A percentile compares a stretch with the other conserved stretches of the same genome.
Conservation (phyloP, 2,329 filamentous ascomycete species). For the Phaeophleospora eucalypticola region DNA sequence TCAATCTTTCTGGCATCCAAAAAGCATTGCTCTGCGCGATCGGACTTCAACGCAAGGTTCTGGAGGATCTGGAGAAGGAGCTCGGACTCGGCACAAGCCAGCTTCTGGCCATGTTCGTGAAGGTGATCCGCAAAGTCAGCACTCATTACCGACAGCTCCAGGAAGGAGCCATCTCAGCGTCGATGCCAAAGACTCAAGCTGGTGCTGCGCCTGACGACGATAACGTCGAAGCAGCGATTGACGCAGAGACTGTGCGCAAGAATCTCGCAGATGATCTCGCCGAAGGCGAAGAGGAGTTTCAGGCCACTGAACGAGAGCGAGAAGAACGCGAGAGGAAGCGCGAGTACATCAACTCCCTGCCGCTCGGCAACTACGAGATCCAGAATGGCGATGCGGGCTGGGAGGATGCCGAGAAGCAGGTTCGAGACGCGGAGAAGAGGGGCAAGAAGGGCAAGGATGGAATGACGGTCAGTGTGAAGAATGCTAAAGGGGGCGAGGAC, state of each 20-base stretch:
- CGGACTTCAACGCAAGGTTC: slow-evolving; percentile 82
- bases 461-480: slow-evolving; percentile 66
- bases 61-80: slow-evolving; percentile 77
- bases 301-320: slow-evolving; percentile 40
- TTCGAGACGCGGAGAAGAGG: slow-evolving; percentile 48
- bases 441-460: slow-evolving; percentile 45
- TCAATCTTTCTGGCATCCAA: slow-evolving; percentile 78
- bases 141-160: slow-evolving; percentile 72
- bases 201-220: slow-evolving; percentile 28
- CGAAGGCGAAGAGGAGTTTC: slow-evolving; percentile 73
- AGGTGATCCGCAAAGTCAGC: slow-evolving; percentile 85
- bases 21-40: slow-evolving; percentile 83
- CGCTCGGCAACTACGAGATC: slow-evolving; percentile 72
- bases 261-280: slow-evolving; percentile 77
- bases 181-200: slow-evolving; percentile 41
- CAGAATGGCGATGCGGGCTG: slow-evolving; percentile 49
- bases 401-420: slow-evolving; percentile 68
- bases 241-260: slow-evolving; percentile 49
- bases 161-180: slow-evolving; percentile 58
- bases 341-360: slow-evolving; percentile 83
- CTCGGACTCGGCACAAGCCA: slow-evolving; percentile 70
- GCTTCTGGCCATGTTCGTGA: slow-evolving; percentile 93
- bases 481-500: slow-evolving; percentile 20
- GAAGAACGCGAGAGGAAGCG: slow-evolving; percentile 75
- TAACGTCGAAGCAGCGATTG: slow-evolving; percentile 38